Evolutionary conservation across 2,329 filamentous ascomycete species (phyloP).

Genomic region (Penicillium sp.): DNA sequence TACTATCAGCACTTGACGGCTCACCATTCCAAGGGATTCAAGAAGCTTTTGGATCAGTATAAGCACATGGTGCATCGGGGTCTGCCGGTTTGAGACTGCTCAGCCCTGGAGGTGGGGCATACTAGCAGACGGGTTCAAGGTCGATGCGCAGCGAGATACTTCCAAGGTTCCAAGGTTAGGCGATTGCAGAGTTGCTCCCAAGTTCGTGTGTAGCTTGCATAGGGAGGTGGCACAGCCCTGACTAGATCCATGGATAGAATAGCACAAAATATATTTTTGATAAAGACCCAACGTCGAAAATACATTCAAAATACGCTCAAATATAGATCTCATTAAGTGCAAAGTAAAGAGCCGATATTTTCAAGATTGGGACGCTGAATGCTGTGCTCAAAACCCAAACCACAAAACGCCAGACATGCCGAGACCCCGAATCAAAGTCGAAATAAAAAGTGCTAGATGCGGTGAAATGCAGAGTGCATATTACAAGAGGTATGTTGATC

Average conservation of each 20-base stretch:
- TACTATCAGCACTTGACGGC: slow-evolving; percentile 43
- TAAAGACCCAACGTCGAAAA: neutral
- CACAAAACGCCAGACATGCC: slow-evolving; percentile 26
- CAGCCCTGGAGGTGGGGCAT: too few species aligned
- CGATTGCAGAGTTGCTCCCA: too few species aligned
- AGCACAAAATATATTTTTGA: neutral
- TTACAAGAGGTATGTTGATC: slow-evolving; percentile 31
- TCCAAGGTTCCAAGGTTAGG: too few species aligned
- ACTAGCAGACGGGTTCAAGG: too few species aligned
- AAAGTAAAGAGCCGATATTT: slow-evolving; percentile 4
- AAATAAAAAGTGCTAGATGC: slow-evolving; percentile 13
- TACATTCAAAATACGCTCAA: slow-evolving; percentile 5
- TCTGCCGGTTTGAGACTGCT: neutral
- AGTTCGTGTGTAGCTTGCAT: too few species aligned
- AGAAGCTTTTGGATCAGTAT: slow-evolving; percentile 19
- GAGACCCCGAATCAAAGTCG: slow-evolving; percentile 10
- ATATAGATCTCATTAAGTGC: slow-evolving; percentile 3
- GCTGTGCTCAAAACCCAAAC: slow-evolving; percentile 8
- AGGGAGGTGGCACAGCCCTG: too few species aligned
- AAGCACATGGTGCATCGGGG: slow-evolving; percentile 16
- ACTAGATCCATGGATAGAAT: too few species aligned
- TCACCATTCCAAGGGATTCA: slow-evolving; percentile 19
- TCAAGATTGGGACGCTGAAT: slow-evolving; percentile 9
- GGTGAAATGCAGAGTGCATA: slow-evolving; percentile 15
- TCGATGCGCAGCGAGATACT: too few species aligned